Evolutionary conservation across 2,329 filamentous ascomycete genomes (phyloP), one percentile per base, ranked within the genome.

Genomic region (Teratosphaeria gauchensis): DNA sequence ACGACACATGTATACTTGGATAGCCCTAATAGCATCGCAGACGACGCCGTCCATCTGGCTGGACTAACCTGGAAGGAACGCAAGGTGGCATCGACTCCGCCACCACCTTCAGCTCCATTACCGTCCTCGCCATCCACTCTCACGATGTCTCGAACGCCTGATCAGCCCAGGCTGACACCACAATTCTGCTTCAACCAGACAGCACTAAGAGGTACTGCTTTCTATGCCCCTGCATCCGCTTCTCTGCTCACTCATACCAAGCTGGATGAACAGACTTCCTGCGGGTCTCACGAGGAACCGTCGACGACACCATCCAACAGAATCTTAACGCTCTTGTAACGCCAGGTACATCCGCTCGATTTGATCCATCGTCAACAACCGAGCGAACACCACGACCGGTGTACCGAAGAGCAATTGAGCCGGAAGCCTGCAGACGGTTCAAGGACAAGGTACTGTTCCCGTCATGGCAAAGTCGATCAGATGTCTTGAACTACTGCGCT

Each of bases 241-340:
- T 56, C 57, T 6, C 16, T 57, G 62, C 67, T 68, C 64, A 69
- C 64, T 71, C 65, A 71, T 68, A 64, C 64, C 42, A 59, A 67
- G 64, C 62, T 60, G 55, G 52, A 58, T 21, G 64, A 59, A 62
- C 69, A 96, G 94, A 96, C 73, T 99, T 99, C 73, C 82, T 99
- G 24, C 88, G 91, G 46, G 75, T 94, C 64, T 96, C 92, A 9
- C 85, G 94, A 63, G 81, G 84, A 56, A 84, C 88, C 54, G 87
- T 96, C 69, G 94, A 99, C 75, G 94, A 99, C 75, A 90, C 89
- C 52, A 97, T 99, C 69, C 85, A 85, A 0, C 92, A 96, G 70
- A 92, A 95, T 68, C 84, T 99, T 61, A 97, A 97, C 77, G 90
- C 90, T 1, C 82, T 97, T 42, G 77, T 90, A 52, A 92, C 87